phyloP scores from a whole-genome alignment of 2,329 filamentous ascomycete genomes.

The Trichoderma harzianum region DNA sequence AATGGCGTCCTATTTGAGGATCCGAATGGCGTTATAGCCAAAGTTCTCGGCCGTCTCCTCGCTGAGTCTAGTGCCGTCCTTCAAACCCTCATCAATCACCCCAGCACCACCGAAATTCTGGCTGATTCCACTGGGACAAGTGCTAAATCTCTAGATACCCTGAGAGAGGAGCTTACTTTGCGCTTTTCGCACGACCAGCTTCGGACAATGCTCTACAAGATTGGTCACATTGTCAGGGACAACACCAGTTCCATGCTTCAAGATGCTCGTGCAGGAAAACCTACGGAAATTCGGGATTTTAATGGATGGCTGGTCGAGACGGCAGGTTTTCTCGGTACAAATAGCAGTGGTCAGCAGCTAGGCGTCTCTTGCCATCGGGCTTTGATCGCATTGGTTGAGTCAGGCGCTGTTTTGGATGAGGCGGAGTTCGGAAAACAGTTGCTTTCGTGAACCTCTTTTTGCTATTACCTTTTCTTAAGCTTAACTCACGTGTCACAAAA shows the following conservation, averaged over 20 bases:
- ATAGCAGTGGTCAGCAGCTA: not conserved
- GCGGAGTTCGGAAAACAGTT: conserved; percentile 31
- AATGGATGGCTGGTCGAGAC: conserved; percentile 57
- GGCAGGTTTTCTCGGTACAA: conserved; percentile 37
- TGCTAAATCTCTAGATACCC: not conserved
- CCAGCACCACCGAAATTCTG: conserved; percentile 42
- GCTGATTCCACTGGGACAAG: not conserved
- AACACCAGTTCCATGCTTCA: conserved; percentile 64
- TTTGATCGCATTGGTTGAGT: conserved; percentile 44
- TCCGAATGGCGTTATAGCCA: conserved; percentile 46
- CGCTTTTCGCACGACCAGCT: conserved; percentile 44
- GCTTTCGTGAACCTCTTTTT: not conserved
- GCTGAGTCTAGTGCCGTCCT: conserved; percentile 74
- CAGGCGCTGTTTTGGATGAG: conserved; percentile 30
- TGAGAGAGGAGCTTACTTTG: conserved; percentile 7
- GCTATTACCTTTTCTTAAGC: not conserved
- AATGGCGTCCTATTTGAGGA: conserved; percentile 75
- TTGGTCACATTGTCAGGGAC: conserved; percentile 46
- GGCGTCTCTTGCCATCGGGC: conserved; percentile 39
- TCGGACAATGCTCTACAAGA: conserved; percentile 43
- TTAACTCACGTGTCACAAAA: too few relatives aligned
- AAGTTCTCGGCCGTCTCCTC: conserved; percentile 65
- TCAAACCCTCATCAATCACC: conserved; percentile 61
- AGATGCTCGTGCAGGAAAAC: conserved; percentile 49
- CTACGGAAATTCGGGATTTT: conserved; percentile 56